These are phyloP conservation scores for Alternaria incomplexa DNA, from an alignment of 2,329 filamentous ascomycete genomes.

Conservation along the genomic window DNA sequence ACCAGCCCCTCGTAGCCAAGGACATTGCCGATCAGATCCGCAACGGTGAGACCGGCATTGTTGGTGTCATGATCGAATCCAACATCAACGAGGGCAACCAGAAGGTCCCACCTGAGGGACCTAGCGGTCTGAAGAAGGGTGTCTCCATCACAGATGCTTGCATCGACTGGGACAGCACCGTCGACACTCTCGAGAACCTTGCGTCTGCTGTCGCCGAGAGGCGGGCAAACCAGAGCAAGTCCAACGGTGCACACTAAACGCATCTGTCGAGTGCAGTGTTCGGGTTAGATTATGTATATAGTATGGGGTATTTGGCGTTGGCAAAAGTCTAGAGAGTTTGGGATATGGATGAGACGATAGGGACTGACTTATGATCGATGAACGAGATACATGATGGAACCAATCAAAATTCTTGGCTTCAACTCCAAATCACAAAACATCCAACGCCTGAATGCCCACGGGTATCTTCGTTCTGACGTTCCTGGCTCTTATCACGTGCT, in stretches of 20 bases:
- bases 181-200: conserved; percentile 80
- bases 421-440: background rate
- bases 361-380: background rate
- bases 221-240: conserved; percentile 57
- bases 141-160: conserved; percentile 96
- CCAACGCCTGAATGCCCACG: background rate
- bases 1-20: conserved; percentile 92
- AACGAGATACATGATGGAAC: background rate
- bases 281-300: conserved; percentile 13
- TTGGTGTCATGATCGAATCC: conserved; percentile 99
- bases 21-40: conserved; percentile 83
- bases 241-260: conserved; percentile 26
- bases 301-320: background rate
- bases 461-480: conserved; percentile 1
- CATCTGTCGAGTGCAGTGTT: background rate
- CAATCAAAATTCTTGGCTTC: background rate
- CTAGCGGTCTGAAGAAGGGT: conserved; percentile 78
- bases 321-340: background rate
- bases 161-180: conserved; percentile 89
- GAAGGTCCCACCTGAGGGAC: conserved; percentile 85
- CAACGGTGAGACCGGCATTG: conserved; percentile 83
- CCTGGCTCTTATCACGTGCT: background rate
- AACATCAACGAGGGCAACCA: conserved; percentile 84
- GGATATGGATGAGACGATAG: background rate
- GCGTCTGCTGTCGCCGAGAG: conserved; percentile 82